phyloP scores from a whole-genome alignment of 2,329 filamentous ascomycete genomes.

The Fusarium veterinarium region DNA sequence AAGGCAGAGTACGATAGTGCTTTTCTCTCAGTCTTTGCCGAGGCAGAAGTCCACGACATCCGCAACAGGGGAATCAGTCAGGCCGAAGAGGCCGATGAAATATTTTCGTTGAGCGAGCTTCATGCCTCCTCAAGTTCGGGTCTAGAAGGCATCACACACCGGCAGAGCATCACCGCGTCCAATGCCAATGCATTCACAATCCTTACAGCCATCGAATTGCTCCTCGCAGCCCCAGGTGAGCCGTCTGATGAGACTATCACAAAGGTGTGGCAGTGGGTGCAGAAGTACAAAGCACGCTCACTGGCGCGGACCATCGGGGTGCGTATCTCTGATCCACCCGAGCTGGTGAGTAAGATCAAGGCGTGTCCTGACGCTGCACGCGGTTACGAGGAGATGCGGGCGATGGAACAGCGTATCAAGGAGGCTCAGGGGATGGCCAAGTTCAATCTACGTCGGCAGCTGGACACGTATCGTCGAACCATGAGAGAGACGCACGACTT shows the following conservation, averaged over 20 bases:
- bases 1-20: fast-evolving
- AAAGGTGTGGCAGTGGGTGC: background rate
- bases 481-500: background rate
- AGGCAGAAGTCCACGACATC: background rate
- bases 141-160: background rate
- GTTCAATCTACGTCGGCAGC: background rate
- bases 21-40: background rate
- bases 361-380: background rate
- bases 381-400: background rate
- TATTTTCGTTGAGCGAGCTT: background rate
- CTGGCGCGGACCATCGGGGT: background rate
- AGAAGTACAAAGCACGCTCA: background rate
- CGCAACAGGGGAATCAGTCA: background rate
- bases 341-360: background rate
- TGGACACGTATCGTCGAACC: background rate
- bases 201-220: background rate
- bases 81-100: background rate
- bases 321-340: background rate
- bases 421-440: background rate
- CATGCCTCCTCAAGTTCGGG: background rate
- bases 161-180: background rate
- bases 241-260: background rate
- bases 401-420: background rate
- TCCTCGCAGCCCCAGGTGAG: background rate
- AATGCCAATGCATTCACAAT: background rate